Evolutionary conservation across 805 yeast species (phyloP).

Genomic region (Tetrapisispora arboricola): DNA sequence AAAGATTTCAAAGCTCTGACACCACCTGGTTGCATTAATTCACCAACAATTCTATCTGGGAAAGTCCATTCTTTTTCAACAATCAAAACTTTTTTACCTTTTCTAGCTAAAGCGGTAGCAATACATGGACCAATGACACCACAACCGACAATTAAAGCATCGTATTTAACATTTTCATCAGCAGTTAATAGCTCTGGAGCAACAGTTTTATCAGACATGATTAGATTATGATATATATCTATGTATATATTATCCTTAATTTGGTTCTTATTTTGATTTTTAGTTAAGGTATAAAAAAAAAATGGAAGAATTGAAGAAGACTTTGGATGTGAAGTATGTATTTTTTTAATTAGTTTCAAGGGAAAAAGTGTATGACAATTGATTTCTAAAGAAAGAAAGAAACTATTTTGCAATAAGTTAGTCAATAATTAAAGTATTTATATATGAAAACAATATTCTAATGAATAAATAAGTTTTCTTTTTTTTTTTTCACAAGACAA

Average conservation of each 20-base stretch:
- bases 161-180: slow-evolving; percentile 37
- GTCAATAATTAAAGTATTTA: no score
- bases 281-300: no score
- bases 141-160: slow-evolving; percentile 93
- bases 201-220: slow-evolving; percentile 3
- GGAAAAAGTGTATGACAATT: no score
- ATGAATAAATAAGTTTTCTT: not conserved
- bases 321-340: no score
- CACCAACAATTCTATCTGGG: slow-evolving; percentile 97
- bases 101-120: slow-evolving; percentile 82
- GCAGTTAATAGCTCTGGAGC: slow-evolving; percentile 15
- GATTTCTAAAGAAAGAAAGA: no score
- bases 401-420: no score
- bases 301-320: no score
- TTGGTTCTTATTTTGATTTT: no score
- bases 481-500: no score
- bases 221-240: not conserved
- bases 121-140: slow-evolving; percentile 94
- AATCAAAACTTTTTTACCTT: slow-evolving; percentile 67
- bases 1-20: slow-evolving; percentile 68
- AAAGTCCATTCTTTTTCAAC: slow-evolving; percentile 83
- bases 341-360: no score
- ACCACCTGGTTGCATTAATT: slow-evolving; percentile 96
- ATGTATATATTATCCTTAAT: no score
- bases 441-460: no score